Evolutionary conservation across 1,284 basidiomycete species (phyloP), one percentile per base, ranked within the genome.

Genomic region (Dichomitus squalens): DNA sequence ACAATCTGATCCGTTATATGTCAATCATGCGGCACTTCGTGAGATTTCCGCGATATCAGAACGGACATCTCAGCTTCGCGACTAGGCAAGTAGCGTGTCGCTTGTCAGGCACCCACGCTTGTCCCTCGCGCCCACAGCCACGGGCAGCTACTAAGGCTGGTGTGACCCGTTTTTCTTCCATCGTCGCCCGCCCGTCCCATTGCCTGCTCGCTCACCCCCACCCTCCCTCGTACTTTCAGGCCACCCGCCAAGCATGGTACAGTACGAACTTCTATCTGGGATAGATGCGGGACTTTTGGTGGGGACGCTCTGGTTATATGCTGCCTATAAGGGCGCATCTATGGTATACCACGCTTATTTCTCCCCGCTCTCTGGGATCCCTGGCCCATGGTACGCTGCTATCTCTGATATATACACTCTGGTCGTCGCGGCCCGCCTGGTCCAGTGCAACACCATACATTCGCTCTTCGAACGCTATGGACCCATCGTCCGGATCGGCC

Each of bases 361-460:
- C 35, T 64, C 64, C 6, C 66, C 66, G 8, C 59, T 67, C 44
- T 58, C 53, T 20, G 40, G 33, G 7, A 55, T 67, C 39, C 66
- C 66, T 18, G 66, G 66, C 18, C 66, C 66, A 4, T 67, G 66
- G 64, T 67, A 67, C 49, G 62, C 64, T 18, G 60, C 62, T 6
- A 44, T 61, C 8, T 64, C 66, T 18, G 57, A 61, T 14, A 36
- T 55, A 47, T 67, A 64, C 64, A 40, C 63, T 23, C 56, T 48
- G 7, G 35, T 57, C 14, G 60, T 65, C 46, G 46, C 57, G 36
- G 49, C 65, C 3, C 59, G 57, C 3, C 39, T 65, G 14, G 58
- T 56, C 31, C 60, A 63, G 12, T 65, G 58, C 48, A 58, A 57
- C 23, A 57, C 60, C 14, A 55, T 67, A 46, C 55, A 67, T 51